Evolutionary conservation across 345 rosid species (phyloP).

Genomic region (Fremontodendron californicum): DNA sequence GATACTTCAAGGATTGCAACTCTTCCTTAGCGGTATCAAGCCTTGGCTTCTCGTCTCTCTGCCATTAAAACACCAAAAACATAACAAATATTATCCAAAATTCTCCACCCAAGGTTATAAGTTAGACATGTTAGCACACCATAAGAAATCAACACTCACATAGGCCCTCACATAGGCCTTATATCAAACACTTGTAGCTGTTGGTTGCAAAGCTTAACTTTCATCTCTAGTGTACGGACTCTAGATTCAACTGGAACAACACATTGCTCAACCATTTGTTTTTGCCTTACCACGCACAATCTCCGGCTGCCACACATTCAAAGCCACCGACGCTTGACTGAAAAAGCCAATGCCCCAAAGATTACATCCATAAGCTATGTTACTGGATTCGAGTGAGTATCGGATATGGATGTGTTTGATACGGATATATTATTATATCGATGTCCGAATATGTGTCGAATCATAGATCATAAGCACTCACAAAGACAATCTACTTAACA

Average conservation of each 20-base stretch:
- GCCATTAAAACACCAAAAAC: slow-evolving; percentile 10
- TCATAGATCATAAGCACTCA: no score
- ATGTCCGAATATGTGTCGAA: no score
- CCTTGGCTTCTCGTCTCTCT: slow-evolving; percentile 54
- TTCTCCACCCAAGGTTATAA: not conserved
- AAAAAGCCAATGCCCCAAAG: slow-evolving; percentile 11
- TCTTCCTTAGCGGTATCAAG: slow-evolving; percentile 49
- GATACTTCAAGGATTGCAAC: slow-evolving; percentile 63
- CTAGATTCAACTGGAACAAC: slow-evolving; percentile 60
- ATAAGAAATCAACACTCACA: slow-evolving; percentile 40
- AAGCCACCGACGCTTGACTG: slow-evolving; percentile 87
- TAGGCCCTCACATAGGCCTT: slow-evolving; percentile 49
- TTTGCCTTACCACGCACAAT: slow-evolving; percentile 56
- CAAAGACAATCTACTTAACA: no score
- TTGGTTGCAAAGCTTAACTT: slow-evolving; percentile 71
- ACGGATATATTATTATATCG: no score
- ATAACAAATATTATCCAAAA: not conserved
- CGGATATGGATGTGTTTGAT: no score
- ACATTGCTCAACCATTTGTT: slow-evolving; percentile 70
- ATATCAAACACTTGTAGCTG: slow-evolving; percentile 47
- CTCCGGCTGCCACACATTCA: slow-evolving; percentile 95
- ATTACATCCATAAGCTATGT: not conserved
- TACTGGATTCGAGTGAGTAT: no score
- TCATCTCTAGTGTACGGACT: slow-evolving; percentile 64
- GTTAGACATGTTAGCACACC: not conserved